Evolutionary conservation across 2,329 filamentous ascomycete species (phyloP).

Genomic region (Botrytis paeoniae): DNA sequence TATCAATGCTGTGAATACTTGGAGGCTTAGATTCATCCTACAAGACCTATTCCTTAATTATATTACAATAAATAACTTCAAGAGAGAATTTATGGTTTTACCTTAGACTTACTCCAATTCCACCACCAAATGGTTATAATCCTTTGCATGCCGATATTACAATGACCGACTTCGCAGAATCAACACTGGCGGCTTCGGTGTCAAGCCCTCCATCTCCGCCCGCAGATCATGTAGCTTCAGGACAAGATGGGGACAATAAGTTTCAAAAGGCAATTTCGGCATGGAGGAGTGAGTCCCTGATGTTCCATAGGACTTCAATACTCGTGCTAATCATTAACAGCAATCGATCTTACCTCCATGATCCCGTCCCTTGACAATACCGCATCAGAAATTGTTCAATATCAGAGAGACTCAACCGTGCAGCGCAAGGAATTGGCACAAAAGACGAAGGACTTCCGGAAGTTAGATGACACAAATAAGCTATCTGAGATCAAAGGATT

Average conservation of each 20-base stretch:
- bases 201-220: slow-evolving; percentile 18
- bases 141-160: slow-evolving; percentile 13
- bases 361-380: slow-evolving; percentile 85
- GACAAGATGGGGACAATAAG: slow-evolving; percentile 70
- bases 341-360: slow-evolving; percentile 80
- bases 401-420: slow-evolving; percentile 92
- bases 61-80: neutral
- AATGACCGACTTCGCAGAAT: slow-evolving; percentile 36
- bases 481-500: slow-evolving; percentile 84
- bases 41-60: neutral
- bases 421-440: slow-evolving; percentile 97
- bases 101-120: neutral
- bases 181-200: slow-evolving; percentile 27
- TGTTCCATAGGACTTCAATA: slow-evolving; percentile 11
- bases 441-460: slow-evolving; percentile 97
- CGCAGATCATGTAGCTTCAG: slow-evolving; percentile 25
- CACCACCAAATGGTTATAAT: slow-evolving; percentile 6
- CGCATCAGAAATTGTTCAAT: slow-evolving; percentile 89
- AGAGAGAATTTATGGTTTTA: neutral
- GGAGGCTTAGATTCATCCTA: neutral
- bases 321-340: slow-evolving; percentile 45
- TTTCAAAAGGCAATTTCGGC: slow-evolving; percentile 95
- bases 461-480: slow-evolving; percentile 85
- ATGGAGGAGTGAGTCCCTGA: slow-evolving; percentile 73
- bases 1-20: neutral